These are phyloP conservation scores for Metschnikowia matae DNA, from an alignment of 805 yeast genomes.

Conservation along the genomic window DNA sequence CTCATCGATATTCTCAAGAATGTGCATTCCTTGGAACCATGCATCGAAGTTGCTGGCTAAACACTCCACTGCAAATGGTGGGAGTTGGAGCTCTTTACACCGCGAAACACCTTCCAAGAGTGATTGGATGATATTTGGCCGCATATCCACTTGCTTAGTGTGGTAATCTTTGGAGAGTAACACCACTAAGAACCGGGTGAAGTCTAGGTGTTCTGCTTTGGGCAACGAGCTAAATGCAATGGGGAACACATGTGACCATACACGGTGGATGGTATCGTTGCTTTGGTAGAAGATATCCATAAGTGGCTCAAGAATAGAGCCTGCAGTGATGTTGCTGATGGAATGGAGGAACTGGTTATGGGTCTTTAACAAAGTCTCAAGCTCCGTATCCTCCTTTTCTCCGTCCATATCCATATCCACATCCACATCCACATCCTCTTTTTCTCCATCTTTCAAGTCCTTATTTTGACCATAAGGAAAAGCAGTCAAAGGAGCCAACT, in stretches of 20 bases:
- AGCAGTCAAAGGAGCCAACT: conserved; percentile 49
- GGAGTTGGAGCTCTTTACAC: conserved; percentile 71
- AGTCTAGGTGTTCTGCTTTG: conserved; percentile 75
- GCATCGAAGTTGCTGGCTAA: conserved; percentile 82
- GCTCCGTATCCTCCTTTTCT: conserved; percentile 25
- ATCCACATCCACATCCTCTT: conserved; percentile 13
- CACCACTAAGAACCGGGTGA: conserved; percentile 74
- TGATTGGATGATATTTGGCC: conserved; percentile 84
- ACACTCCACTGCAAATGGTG: conserved; percentile 90
- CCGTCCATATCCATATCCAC: conserved; percentile 9
- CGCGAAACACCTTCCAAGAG: conserved; percentile 77
- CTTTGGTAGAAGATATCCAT: conserved; percentile 79
- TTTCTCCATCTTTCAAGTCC: not conserved
- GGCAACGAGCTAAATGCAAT: conserved; percentile 71
- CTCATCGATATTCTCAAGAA: conserved; percentile 67
- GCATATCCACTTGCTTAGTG: conserved; percentile 77
- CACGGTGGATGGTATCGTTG: conserved; percentile 69
- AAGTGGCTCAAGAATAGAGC: conserved; percentile 65
- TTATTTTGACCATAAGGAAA: conserved; percentile 23
- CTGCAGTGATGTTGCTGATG: conserved; percentile 41
- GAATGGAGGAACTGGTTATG: conserved; percentile 31
- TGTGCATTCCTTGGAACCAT: conserved; percentile 84
- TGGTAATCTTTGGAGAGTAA: conserved; percentile 88
- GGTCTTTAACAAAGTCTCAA: conserved; percentile 20
- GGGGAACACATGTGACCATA: conserved; percentile 86